Evolutionary conservation across 345 rosid species (phyloP).

Genomic region (Eucalyptus marginata): DNA sequence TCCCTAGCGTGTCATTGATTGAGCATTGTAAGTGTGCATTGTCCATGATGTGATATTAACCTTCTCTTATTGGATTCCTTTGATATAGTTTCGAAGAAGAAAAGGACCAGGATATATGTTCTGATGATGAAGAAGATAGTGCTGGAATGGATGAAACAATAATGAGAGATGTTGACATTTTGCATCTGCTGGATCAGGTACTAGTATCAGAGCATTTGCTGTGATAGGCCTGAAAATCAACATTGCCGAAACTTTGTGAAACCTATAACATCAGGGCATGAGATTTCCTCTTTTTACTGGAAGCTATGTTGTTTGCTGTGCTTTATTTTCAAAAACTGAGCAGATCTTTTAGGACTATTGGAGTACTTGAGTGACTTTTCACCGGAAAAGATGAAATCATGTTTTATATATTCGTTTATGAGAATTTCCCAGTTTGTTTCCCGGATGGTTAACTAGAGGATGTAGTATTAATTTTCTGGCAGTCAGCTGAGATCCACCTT

Average conservation of each 20-base stretch:
- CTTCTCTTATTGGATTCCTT: neutral
- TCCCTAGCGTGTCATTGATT: neutral
- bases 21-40: neutral
- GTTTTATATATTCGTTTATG: neutral
- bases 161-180: conserved; percentile 15
- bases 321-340: neutral
- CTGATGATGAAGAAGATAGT: conserved; percentile 30
- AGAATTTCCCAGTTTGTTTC: neutral
- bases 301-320: neutral
- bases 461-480: neutral
- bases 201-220: neutral
- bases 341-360: neutral
- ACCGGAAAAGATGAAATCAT: neutral
- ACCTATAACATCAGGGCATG: neutral
- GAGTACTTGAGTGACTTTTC: neutral
- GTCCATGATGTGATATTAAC: neutral
- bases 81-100: conserved; percentile 60
- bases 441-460: neutral
- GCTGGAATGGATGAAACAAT: conserved; percentile 15
- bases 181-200: conserved; percentile 47
- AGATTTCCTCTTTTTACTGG: neutral
- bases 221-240: neutral
- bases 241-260: neutral
- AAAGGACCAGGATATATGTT: conserved; percentile 17
- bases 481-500: neutral